Conservation (phyloP, 1,284 basidiomycete species). For the Puccinia polysora region DNA sequence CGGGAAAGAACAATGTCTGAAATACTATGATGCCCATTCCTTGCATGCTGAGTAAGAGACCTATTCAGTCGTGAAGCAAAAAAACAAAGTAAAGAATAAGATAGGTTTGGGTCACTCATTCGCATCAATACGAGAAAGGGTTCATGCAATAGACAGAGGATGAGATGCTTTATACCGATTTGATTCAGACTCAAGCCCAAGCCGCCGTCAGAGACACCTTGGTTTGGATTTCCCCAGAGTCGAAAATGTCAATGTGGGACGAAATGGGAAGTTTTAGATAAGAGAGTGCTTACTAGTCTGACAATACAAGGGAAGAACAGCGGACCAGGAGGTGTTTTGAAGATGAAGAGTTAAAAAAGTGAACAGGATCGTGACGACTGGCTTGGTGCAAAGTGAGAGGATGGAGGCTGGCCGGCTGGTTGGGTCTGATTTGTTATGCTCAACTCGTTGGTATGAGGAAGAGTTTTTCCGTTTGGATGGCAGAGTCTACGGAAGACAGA, state of each 20-base stretch:
- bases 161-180: too few species aligned
- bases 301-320: conserved; percentile 15
- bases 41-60: too few species aligned
- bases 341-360: conserved; percentile 20
- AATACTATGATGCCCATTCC: too few species aligned
- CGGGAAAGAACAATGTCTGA: too few species aligned
- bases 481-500: too few species aligned
- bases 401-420: conserved; percentile 19
- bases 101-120: too few species aligned
- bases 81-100: too few species aligned
- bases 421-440: background rate
- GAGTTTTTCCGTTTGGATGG: conserved; percentile 20
- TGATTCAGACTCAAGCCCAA: conserved; percentile 28
- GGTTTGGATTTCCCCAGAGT: conserved; percentile 11
- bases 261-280: background rate
- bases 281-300: conserved; percentile 25
- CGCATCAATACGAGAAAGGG: too few species aligned
- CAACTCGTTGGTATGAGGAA: background rate
- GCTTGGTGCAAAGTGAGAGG: conserved; percentile 28
- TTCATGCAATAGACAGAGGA: too few species aligned
- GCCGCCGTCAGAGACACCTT: too few species aligned
- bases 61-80: too few species aligned
- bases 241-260: too few species aligned
- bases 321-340: conserved; percentile 23
- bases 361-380: conserved; percentile 25